Conservation (phyloP, 345 rosid species). For the Lepidium didymum region DNA sequence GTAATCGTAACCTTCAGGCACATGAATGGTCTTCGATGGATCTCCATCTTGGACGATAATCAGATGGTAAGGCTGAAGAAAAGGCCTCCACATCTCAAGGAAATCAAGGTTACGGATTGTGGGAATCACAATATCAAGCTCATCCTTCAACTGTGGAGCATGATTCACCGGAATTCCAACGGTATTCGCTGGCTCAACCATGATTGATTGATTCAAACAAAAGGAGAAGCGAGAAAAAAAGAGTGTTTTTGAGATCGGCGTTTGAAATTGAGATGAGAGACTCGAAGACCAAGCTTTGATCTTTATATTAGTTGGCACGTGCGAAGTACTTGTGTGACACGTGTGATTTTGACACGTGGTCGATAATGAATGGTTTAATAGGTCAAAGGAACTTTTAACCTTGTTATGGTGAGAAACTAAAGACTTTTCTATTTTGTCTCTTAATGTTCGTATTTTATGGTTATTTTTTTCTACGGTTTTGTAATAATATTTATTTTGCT, state of each 20-base stretch:
- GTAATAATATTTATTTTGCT: background rate
- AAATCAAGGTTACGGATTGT: conserved; percentile 92
- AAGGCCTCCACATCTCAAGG: conserved; percentile 99
- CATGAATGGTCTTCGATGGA: conserved; percentile 71
- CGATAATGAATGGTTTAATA: background rate
- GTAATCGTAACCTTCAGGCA: conserved; percentile 90
- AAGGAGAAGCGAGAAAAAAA: background rate
- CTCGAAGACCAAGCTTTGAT: background rate
- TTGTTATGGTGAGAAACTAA: conserved; percentile 15
- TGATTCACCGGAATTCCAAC: conserved; percentile 32
- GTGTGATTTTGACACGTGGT: conserved; percentile 24
- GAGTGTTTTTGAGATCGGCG: conserved; percentile 14
- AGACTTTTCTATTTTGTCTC: conserved; percentile 26
- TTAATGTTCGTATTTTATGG: conserved; percentile 18
- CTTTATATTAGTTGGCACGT: conserved; percentile 21
- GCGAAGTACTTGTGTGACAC: background rate
- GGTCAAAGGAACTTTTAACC: conserved; percentile 17
- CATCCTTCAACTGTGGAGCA: conserved; percentile 53
- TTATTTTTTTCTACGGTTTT: background rate
- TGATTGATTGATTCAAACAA: background rate
- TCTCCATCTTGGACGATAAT: conserved; percentile 97
- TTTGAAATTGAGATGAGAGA: conserved; percentile 8
- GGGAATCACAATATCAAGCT: conserved; percentile 91
- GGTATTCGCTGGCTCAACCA: conserved; percentile 51
- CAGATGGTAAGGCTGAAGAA: conserved; percentile 86